Conservation (phyloP, 225 moss, liverwort and hornwort species). For the Anthoceros angustus region DNA sequence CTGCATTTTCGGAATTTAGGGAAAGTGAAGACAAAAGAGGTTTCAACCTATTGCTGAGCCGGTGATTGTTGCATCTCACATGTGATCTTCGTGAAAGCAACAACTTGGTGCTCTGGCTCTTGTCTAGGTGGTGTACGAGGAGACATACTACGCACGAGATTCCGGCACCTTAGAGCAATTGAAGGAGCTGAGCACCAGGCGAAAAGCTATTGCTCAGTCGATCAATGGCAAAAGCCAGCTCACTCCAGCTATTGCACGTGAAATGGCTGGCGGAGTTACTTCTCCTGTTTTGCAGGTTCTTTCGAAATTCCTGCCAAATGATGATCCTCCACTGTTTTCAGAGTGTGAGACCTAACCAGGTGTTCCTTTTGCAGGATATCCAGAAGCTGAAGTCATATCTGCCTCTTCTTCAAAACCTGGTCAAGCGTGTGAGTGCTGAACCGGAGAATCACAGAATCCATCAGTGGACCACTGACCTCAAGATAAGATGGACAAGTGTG, state of each 20-base stretch:
- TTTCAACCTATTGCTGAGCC: constrained; percentile 7
- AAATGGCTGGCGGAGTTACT: constrained; percentile 98
- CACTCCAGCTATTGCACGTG: constrained; percentile 92
- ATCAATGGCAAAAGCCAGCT: constrained; percentile 93
- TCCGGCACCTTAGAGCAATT: constrained; percentile 92
- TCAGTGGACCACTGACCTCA: constrained; percentile 81
- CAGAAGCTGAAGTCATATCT: constrained; percentile 84
- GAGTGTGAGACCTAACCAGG: not conserved
- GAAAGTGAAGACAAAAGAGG: constrained; percentile 84
- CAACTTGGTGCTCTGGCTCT: not conserved
- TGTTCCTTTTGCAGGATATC: constrained; percentile 45
- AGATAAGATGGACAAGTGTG: constrained; percentile 84
- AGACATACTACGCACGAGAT: constrained; percentile 90
- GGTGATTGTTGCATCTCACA: not conserved
- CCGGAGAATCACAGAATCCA: constrained; percentile 37
- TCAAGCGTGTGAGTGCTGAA: constrained; percentile 58
- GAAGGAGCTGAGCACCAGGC: constrained; percentile 86
- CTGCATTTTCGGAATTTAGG: constrained; percentile 77
- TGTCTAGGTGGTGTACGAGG: constrained; percentile 70
- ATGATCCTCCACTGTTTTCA: no score
- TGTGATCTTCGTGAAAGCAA: not conserved
- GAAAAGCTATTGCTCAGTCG: constrained; percentile 86
- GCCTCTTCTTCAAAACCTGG: constrained; percentile 80
- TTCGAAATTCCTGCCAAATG: not conserved
- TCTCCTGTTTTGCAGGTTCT: constrained; percentile 92